A percentile compares a stretch with the other conserved stretches of the same genome.
Conservation (phyloP, 306 rosid species). For the Ormosia semicastrata region DNA sequence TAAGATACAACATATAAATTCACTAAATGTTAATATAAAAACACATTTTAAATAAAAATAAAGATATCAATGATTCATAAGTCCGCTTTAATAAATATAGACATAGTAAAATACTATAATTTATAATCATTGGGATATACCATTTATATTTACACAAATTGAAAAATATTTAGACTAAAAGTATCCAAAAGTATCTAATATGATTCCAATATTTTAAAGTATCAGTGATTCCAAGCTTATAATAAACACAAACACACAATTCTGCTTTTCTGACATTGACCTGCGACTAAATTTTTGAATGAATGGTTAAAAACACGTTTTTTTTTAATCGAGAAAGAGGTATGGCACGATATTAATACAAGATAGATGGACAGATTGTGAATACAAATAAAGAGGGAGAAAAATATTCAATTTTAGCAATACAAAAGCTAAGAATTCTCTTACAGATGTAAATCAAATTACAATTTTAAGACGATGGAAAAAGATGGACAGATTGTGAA, state of each 20-base stretch:
- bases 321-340: neutral
- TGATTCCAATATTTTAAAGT: no score
- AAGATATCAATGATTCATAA: no score
- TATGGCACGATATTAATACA: neutral
- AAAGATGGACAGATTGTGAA: slow-evolving; percentile 5
- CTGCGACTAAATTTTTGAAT: neutral
- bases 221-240: neutral
- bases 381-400: neutral
- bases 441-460: slow-evolving; percentile 23
- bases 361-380: neutral
- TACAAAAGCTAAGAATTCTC: slow-evolving; percentile 13
- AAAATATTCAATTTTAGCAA: neutral
- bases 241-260: neutral
- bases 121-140: no score
- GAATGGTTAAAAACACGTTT: neutral
- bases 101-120: no score
- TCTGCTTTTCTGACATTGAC: neutral
- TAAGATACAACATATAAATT: no score
- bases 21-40: no score
- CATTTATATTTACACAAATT: no score
- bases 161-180: no score
- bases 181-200: no score
- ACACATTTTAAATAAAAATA: no score
- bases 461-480: neutral
- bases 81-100: no score